Percentiles rank a stretch among this genome's conserved stretches.
These are phyloP conservation scores for Phytophthora fragariae DNA, from an alignment of 352 stramenopile genomes.

Conservation along the genomic window DNA sequence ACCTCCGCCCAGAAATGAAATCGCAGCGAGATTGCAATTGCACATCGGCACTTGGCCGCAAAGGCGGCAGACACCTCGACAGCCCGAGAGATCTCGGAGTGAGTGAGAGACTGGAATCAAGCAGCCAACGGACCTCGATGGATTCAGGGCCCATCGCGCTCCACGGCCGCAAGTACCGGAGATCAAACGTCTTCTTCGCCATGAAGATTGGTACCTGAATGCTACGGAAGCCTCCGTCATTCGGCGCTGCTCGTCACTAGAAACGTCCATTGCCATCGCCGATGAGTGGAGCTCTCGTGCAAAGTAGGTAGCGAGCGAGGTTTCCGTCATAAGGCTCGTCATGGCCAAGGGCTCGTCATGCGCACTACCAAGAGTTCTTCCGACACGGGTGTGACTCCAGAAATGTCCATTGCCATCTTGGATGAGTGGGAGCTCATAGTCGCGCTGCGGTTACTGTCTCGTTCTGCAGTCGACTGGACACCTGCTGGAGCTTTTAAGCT, in stretches of 20 bases:
- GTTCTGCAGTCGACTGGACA: background rate
- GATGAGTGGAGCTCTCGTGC: background rate
- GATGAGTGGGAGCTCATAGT: constrained; percentile 5
- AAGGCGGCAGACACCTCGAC: background rate
- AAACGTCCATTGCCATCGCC: background rate
- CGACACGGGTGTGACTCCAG: background rate
- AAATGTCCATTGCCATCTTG: constrained; percentile 11
- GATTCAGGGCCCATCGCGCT: background rate
- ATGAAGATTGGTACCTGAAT: background rate
- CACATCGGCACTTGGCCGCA: background rate
- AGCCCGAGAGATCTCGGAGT: background rate
- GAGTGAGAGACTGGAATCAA: too few relatives aligned
- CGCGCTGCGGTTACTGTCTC: background rate
- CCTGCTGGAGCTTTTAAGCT: too few relatives aligned
- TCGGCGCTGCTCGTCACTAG: too few relatives aligned
- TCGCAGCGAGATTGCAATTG: constrained; percentile 19
- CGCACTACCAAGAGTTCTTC: background rate
- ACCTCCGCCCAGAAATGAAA: constrained; percentile 7
- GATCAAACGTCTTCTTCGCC: background rate
- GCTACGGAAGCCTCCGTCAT: too few relatives aligned
- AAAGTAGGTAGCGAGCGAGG: background rate
- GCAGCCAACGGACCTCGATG: background rate
- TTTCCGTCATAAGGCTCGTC: constrained; percentile 5
- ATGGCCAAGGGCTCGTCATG: background rate
- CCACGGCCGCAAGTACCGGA: background rate